Base-by-base conservation (phyloP, 2,329 filamentous ascomycete genomes). In the Elsinoe australis region DNA sequence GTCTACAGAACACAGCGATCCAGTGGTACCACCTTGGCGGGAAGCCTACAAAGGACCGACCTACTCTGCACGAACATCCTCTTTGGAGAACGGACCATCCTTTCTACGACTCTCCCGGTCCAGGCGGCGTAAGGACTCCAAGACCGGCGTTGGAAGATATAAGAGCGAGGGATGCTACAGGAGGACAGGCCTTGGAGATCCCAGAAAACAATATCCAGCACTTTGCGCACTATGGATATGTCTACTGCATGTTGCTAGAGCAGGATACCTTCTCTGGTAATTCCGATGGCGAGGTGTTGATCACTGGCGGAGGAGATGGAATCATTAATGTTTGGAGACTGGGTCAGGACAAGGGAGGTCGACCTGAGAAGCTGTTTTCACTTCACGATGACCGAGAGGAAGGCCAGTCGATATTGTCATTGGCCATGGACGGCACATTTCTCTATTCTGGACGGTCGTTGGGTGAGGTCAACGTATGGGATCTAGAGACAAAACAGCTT, bases 381-480 rank as follows among this genome's bases (percentile, higher is more conserved):
- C 64, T 84, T 2, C 75, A 81, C 51, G 81, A 82, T 55, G 75
- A 74, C 2, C 60, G 71, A 41, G 71, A 74, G 50, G 71, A 73
- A 55, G 75, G 74, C n/a, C 76, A 78, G 50, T 73, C 77, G 1
- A 77, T 84, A 1, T 71, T 95, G 51, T 92, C 87, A 0, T 74
- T 98, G 46, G 83, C 86, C 4, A 76, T 94, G 2, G 89, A 96
- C 53, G 88, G 87, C 0, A 89, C 88, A 0, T 94, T 98, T 55
- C 73, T 98, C 3, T 98, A 96, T 61, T 87, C 85, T 51, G 92
- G 92, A 38, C 85, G 94, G 56, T 77, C 88, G 1, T 82, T 86
- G 31, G 94, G 92, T 17, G 78, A 94, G 44, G 80, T 98, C 51
- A 90, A 96, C 62, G 79, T 98, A 8, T 98, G 94, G 90, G 94